Conservation (phyloP, 495 filamentous ascomycete species). For the Symbiotaphrina buchneri region DNA sequence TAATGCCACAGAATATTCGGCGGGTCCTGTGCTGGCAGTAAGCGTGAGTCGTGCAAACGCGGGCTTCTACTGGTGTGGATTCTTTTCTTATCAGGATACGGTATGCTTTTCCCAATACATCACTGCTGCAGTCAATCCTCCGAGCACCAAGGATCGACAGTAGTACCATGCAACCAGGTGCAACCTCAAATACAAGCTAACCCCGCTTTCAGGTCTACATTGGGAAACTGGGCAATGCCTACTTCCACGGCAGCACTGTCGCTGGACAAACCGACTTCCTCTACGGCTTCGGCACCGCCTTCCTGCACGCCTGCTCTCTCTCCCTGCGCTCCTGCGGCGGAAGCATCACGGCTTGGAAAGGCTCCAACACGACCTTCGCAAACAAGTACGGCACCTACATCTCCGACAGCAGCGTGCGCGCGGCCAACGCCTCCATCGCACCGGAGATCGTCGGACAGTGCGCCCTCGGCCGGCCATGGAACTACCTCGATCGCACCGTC, state of each 20-base stretch:
- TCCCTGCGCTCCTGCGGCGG: slow-evolving; percentile 31
- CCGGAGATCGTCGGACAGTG: slow-evolving; percentile 22
- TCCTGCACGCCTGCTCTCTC: slow-evolving; percentile 19
- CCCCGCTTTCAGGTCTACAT: slow-evolving; percentile 33
- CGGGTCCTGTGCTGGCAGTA: too few relatives aligned
- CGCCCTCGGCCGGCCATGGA: slow-evolving; percentile 35
- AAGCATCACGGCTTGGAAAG: slow-evolving; percentile 44
- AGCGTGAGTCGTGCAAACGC: too few relatives aligned
- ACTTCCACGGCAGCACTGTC: slow-evolving; percentile 27
- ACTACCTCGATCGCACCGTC: slow-evolving; percentile 26
- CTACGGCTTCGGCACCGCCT: slow-evolving; percentile 29
- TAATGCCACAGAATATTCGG: too few relatives aligned
- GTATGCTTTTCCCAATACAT: too few relatives aligned
- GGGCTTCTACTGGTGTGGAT: too few relatives aligned
- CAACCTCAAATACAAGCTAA: too few relatives aligned
- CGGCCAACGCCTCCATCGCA: slow-evolving; percentile 26
- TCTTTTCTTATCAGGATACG: too few relatives aligned
- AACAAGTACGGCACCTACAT: slow-evolving; percentile 45
- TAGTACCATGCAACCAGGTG: too few relatives aligned
- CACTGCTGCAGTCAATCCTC: too few relatives aligned
- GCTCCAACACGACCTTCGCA: slow-evolving; percentile 33
- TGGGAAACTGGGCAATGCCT: slow-evolving; percentile 35
- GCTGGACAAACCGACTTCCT: slow-evolving; percentile 39
- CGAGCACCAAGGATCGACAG: too few relatives aligned
- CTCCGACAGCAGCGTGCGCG: slow-evolving; percentile 20